Conservation (phyloP, 352 stramenopile species). For the Phytophthora pinifolia region DNA sequence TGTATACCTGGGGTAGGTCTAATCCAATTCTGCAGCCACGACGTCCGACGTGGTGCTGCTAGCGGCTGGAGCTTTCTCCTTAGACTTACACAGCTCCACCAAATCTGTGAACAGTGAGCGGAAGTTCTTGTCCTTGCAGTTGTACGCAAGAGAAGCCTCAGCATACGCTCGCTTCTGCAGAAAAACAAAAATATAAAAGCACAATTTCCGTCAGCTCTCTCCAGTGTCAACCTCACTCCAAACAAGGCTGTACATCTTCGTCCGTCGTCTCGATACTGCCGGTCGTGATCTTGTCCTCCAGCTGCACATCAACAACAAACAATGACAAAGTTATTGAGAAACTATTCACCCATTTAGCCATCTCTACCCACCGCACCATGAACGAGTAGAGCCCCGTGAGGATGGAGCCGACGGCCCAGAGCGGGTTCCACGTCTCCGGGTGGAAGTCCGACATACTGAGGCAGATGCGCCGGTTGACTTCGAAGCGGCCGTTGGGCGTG, state of each 20-base stretch:
- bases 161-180: conserved; percentile 74
- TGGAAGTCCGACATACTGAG: conserved; percentile 96
- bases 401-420: conserved; percentile 95
- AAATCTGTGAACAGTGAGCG: conserved; percentile 84
- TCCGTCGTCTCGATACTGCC: conserved; percentile 83
- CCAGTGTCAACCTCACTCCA: not conserved
- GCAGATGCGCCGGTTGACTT: conserved; percentile 91
- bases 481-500: conserved; percentile 93
- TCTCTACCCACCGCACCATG: conserved; percentile 57
- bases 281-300: conserved; percentile 82
- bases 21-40: conserved; percentile 13
- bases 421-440: conserved; percentile 95
- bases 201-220: not conserved
- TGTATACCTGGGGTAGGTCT: conserved; percentile 14
- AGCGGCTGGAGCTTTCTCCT: conserved; percentile 1
- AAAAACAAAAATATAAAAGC: not conserved
- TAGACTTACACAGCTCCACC: conserved; percentile 49
- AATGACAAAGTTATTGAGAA: conserved; percentile 1
- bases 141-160: conserved; percentile 62
- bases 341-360: not conserved
- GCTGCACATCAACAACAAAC: conserved; percentile 18
- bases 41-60: not conserved
- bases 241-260: conserved; percentile 35
- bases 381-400: conserved; percentile 95
- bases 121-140: conserved; percentile 86